Evolutionary conservation across 495 filamentous ascomycete genomes (phyloP), one percentile per base, ranked within the genome.

Genomic region (Aspergillus avenaceus): DNA sequence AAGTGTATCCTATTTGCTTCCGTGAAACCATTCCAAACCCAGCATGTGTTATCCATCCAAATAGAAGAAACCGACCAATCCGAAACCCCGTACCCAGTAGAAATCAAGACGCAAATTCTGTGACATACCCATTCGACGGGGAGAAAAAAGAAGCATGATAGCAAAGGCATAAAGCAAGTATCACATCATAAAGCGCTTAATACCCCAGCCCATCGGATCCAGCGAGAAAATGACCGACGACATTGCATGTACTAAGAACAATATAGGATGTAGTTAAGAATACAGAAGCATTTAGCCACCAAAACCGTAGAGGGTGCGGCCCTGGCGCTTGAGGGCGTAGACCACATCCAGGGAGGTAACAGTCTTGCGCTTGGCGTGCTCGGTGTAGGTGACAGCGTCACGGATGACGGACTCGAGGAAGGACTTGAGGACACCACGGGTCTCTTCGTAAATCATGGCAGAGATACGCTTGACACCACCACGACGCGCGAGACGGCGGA

Each of bases 321-420:
- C 91, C 78, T 93, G 89, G 73, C 91, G 84, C 84, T 95, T 93
- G 62, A 97, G 82, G 44, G 90, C 90, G 62, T 96, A 97, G 69
- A 97, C 91, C 19, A 97, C 91, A 65, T 97, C 91, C 53, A 95
- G 82, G 9, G 88, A 93, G 31, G 90, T 95, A 71, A 96, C 91
- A 31, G 91, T 96, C 88, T 96, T 96, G 71, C 91, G 88, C 84
- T 95, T 95, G 70, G 90, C 89, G 78, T 95, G 88, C 76, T 96
- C 91, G 40, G 89, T 96, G 80, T 96, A 98, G 64, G 93, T 96
- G 80, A 97, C 92, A 53, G 92, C 92, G 57, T 96, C 92, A 76
- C 90, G 90, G 60, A 84, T 85, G 69, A 84, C 82, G 37, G 73
- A 73, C 62, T 84, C 82, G 43, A 84, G 75, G 79, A 84, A 85